These are phyloP conservation scores for Amaranthus palmeri DNA, from an alignment of 148 eudicot genomes.

Conservation along the genomic window DNA sequence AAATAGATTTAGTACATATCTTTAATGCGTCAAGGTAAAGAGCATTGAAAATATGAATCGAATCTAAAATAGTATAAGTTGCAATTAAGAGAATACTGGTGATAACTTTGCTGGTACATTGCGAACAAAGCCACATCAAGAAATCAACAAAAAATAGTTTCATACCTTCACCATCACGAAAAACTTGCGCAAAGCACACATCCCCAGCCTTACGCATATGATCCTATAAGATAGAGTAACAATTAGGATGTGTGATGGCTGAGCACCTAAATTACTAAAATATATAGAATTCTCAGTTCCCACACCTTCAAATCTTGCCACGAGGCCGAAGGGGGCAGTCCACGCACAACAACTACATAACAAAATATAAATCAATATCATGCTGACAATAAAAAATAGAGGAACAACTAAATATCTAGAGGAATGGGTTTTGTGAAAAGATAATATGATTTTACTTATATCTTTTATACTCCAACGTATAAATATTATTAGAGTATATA, in stretches of 20 bases:
- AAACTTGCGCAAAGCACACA: conserved; percentile 45
- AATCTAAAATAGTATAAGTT: background rate
- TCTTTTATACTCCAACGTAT: too few relatives aligned
- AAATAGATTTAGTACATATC: background rate
- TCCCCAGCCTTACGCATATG: conserved; percentile 54
- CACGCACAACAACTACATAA: conserved; percentile 29
- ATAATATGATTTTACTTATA: too few relatives aligned
- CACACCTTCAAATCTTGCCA: conserved; percentile 44
- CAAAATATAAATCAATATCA: background rate
- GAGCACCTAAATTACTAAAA: background rate
- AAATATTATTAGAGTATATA: too few relatives aligned
- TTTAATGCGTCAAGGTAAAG: background rate
- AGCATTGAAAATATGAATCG: background rate
- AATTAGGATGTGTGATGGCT: background rate
- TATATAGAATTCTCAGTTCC: background rate
- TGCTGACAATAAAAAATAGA: background rate
- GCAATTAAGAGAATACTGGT: background rate
- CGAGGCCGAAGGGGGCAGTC: conserved; percentile 39
- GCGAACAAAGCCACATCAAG: background rate
- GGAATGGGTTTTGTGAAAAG: too few relatives aligned
- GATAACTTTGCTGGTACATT: background rate
- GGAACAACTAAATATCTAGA: background rate
- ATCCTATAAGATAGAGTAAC: conserved; percentile 25
- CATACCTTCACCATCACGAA: conserved; percentile 42
- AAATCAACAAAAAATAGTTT: background rate